Evolutionary conservation across 2,329 filamentous ascomycete genomes (phyloP), one percentile per base, ranked within the genome.

Genomic region (Chaetomiaceae sp.): DNA sequence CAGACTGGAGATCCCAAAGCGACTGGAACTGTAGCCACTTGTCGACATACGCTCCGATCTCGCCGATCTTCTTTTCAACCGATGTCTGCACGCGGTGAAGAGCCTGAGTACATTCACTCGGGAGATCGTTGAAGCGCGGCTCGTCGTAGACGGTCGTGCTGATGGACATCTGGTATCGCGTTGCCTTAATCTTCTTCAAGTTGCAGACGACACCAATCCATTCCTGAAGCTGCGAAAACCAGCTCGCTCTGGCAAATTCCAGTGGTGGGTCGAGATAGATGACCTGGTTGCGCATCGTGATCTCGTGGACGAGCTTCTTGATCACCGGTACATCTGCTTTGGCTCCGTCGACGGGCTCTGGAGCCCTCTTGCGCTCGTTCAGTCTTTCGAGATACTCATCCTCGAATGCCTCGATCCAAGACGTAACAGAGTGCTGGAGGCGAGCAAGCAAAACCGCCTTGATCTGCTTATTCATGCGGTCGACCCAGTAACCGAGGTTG

Each of bases 21-120:
- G 92, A 97, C 70, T 99, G 94, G 72, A 97, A 99, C 64, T 96
- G 94, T 41, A 99, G 78, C 94, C 94, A 99, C 70, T 97, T 95
- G 67, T 96, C 90, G 9, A 99, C 90, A 62, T 99, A 99, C 4
- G 78, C 77, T 33, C 87, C 82, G 29, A 97, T 89, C 38, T 87
- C 84, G 14, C 79, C 77, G 4, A 99, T 74, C 70, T 94, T 95
- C 59, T 82, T 82, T 69, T 97, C 91, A 9, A 99, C 81, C 0
- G 86, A 85, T 30, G 79, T 79, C 67, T 97, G 96, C 1, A 95
- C 91, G 55, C 85, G 80, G 41, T 84, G 81, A 18, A 99, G 79
- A 53, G 87, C 82, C 42, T 86, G 81, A 18, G 90, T 89, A 69
- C 92, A 97, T 65, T 87, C 82, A 53, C 85, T 83, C 1, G 92